Evolutionary conservation across 805 yeast genomes (phyloP).

Genomic region (Priceomyces medius): DNA sequence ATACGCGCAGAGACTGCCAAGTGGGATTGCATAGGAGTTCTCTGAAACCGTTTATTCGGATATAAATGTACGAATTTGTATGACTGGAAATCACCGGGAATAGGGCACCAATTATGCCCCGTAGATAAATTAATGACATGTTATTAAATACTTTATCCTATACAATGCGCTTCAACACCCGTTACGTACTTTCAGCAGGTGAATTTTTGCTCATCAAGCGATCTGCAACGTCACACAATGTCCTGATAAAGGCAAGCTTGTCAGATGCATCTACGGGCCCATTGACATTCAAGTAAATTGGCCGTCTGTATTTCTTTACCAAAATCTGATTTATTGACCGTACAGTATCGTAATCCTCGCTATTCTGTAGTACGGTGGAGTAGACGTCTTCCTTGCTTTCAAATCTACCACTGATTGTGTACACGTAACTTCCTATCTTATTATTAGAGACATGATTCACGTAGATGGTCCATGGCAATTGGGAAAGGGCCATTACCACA

Average conservation of each 20-base stretch:
- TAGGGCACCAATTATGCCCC: no score
- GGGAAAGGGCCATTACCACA: conserved; percentile 7
- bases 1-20: not conserved
- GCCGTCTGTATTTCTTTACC: conserved; percentile 22
- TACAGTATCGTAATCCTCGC: conserved; percentile 16
- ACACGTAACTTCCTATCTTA: conserved; percentile 28
- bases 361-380: conserved; percentile 20
- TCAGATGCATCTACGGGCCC: conserved; percentile 14
- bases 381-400: conserved; percentile 13
- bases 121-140: no score
- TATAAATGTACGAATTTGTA: not conserved
- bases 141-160: no score
- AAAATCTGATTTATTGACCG: conserved; percentile 23
- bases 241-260: not conserved
- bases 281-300: conserved; percentile 31
- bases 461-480: conserved; percentile 30
- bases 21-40: not conserved
- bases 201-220: no score
- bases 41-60: not conserved
- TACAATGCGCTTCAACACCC: no score
- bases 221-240: not conserved
- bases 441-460: conserved; percentile 23
- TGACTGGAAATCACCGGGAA: no score
- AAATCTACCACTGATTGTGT: conserved; percentile 20
- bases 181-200: no score